Evolutionary conservation across 345 rosid genomes (phyloP), one percentile per base, ranked within the genome.

Genomic region (Reutealis trisperma): DNA sequence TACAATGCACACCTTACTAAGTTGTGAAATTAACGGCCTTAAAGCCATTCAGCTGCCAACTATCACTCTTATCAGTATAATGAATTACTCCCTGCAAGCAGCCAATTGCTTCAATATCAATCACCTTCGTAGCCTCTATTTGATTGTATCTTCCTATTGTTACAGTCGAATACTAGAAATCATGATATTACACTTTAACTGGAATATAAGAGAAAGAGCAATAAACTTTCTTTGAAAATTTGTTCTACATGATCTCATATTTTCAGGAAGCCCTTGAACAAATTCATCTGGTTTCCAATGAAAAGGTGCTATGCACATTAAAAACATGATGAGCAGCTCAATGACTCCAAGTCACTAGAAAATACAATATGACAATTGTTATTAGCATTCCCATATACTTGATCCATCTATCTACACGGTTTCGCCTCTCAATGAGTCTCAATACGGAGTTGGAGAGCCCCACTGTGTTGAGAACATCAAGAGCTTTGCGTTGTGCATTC

Each of bases 361-460:
- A 78, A 83, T 81, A 91, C 79, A 96, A 67, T 57, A 94, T 78
- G 60, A 89, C 68, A 32, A 90, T 42, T 4, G 98, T 92, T 58
- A 81, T 76, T 21, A 85, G 73, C 97, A 93, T 96, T 71, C 99
- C 98, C 0, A 79, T 77, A 11, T 96, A 96, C 80, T 96, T 96
- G 86, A 96, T 93, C 97, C 90, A 87, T 1, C 75, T 87, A 75
- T 96, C 99, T 4, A 92, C 89, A 63, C 95, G 99, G 81, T 87
- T 93, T 71, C 99, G 89, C 90, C 94, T 88, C 87, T 93, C 98
- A 19, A 96, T 87, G 60, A 96, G 92, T 85, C 95, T 92, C 89
- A 96, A 72, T 22, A 93, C 95, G 0, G 97, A 90, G 77, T 87
- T 96, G 63, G 99, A 93, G 59, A 91, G 97, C 62, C 99, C 99